These are phyloP conservation scores for Paecilomyces variotii DNA, from an alignment of 2,329 filamentous ascomycete species.

Conservation along the genomic window DNA sequence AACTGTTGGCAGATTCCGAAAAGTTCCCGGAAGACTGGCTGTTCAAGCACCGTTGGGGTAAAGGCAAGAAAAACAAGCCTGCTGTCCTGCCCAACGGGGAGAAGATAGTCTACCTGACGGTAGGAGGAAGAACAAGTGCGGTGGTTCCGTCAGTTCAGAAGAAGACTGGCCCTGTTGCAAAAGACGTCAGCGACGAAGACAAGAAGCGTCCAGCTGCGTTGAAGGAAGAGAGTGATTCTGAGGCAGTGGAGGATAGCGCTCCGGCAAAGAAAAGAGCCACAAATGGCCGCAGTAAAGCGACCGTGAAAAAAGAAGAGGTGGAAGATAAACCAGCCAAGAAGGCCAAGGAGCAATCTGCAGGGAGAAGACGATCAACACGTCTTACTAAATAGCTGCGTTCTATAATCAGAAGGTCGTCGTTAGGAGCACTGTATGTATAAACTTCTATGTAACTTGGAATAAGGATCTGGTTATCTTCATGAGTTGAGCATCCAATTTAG, in stretches of 20 bases:
- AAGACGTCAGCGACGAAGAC: constrained; percentile 37
- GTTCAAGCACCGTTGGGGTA: constrained; percentile 82
- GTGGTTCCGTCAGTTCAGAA: constrained; percentile 80
- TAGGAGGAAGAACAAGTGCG: constrained; percentile 85
- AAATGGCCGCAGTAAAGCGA: constrained; percentile 14
- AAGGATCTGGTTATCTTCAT: not conserved
- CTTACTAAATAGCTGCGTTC: constrained; percentile 12
- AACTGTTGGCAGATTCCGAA: constrained; percentile 70
- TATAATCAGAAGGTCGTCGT: constrained; percentile 4
- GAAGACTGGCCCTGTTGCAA: constrained; percentile 58
- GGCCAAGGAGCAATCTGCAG: constrained; percentile 2
- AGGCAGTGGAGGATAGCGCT: constrained; percentile 14
- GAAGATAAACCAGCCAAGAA: constrained; percentile 9
- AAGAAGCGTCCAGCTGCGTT: constrained; percentile 21
- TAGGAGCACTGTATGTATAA: not conserved
- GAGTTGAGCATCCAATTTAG: not conserved
- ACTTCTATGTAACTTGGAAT: not conserved
- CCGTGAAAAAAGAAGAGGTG: constrained; percentile 17
- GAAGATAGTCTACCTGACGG: constrained; percentile 76
- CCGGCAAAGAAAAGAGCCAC: constrained; percentile 16
- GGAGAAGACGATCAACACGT: constrained; percentile 24
- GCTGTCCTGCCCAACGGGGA: constrained; percentile 71
- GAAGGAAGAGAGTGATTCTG: constrained; percentile 21
- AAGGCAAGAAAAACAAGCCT: constrained; percentile 65
- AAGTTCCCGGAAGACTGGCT: constrained; percentile 83